Conservation (phyloP, 495 filamentous ascomycete species). For the Penicillium robsamsonii region DNA sequence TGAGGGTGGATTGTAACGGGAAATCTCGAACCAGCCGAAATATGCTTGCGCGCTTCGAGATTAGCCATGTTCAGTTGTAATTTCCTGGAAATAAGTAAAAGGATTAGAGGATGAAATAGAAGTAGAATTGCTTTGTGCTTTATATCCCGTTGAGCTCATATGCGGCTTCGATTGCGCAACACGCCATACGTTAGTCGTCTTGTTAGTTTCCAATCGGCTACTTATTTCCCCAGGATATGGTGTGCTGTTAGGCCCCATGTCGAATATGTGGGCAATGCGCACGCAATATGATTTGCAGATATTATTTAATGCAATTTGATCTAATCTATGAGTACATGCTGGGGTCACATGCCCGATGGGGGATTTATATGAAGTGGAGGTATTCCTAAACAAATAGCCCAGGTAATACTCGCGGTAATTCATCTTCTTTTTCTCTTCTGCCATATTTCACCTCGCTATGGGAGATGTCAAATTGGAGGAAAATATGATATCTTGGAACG, state of each 20-base stretch:
- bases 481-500: too few species aligned
- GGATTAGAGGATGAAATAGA: neutral
- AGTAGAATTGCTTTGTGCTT: neutral
- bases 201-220: neutral
- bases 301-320: neutral
- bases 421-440: too few species aligned
- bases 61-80: conserved; percentile 11
- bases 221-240: neutral
- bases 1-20: conserved; percentile 20
- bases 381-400: too few species aligned
- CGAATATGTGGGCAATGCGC: neutral
- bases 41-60: conserved; percentile 23
- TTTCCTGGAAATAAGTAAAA: neutral
- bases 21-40: conserved; percentile 21
- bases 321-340: too few species aligned
- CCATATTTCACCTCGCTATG: too few species aligned
- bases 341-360: too few species aligned
- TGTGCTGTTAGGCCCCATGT: neutral
- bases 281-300: neutral
- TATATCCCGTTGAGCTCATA: conserved; percentile 1
- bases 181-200: neutral
- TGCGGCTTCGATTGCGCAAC: neutral
- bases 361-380: too few species aligned
- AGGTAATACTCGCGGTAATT: too few species aligned
- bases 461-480: too few species aligned